Evolutionary conservation across 179 eudicot genomes (phyloP), one percentile per base, ranked within the genome.

Genomic region (Monotropa hypopitys): DNA sequence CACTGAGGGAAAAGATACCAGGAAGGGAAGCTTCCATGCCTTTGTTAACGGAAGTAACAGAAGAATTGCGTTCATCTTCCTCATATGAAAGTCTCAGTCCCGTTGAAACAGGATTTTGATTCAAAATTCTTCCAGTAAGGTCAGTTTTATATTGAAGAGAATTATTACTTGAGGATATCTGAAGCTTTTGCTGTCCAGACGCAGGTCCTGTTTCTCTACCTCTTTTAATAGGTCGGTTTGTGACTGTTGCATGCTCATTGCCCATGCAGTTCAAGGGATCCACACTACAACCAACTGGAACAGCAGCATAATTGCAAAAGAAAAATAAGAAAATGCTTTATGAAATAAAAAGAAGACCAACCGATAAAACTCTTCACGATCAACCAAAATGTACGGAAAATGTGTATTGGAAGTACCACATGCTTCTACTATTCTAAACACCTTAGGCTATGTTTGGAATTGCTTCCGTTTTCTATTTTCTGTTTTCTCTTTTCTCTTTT

Each of bases 61-160:
- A 87, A 43, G 90, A 90, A 77, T 90, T 90, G 72, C 84, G 92
- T 70, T 87, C 93, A 74, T 89, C 91, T 9, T 88, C 93, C 75
- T 90, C 93, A 21, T 87, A 90, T 16, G 93, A 87, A 73, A 90
- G 87, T 74, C 83, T 85, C 54, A 90, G 79, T 53, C 93, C 93
- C 67, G 92, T 88, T 43, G 92, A 90, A 12, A 90, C 90, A 1
- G 84, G 87, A 76, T 88, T 88, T 67, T 77, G 89, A 71, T 84
- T 85, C 70, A 85, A 87, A 54, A 84, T 84, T 81, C 84, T 84
- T 43, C 84, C 89, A 15, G 88, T 53, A 20, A 81, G 83, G 69
- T 82, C 88, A 78, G 84, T 81, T 79, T 87, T 91, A 74, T 87
- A 89, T 54, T 82, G 88, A 69, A 82, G 81, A 46, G 84, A 72